These are phyloP conservation scores for Dysphania ambrosioides DNA, from an alignment of 148 eudicot genomes.

Conservation along the genomic window DNA sequence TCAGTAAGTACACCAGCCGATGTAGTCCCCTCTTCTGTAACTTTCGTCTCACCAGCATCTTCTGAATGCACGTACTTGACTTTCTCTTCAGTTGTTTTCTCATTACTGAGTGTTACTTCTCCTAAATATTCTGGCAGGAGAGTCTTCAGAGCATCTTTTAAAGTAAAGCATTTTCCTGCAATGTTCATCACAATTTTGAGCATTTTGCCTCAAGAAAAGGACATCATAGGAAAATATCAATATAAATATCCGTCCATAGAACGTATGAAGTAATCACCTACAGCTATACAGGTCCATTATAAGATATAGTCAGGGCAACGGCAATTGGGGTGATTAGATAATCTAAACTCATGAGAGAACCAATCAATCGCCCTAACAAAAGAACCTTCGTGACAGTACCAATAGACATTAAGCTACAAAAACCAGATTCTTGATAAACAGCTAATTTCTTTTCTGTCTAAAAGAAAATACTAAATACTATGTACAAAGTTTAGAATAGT, in stretches of 20 bases:
- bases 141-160: slow-evolving; percentile 64
- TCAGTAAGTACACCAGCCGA: slow-evolving; percentile 23
- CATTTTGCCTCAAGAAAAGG: background rate
- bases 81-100: slow-evolving; percentile 26
- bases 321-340: too few relatives aligned
- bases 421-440: too few relatives aligned
- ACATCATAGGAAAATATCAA: too few relatives aligned
- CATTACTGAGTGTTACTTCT: slow-evolving; percentile 23
- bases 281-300: too few relatives aligned
- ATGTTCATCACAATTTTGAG: slow-evolving; percentile 3
- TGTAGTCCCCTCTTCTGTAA: slow-evolving; percentile 43
- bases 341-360: too few relatives aligned
- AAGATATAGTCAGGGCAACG: too few relatives aligned
- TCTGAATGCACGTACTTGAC: slow-evolving; percentile 33
- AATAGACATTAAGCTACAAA: too few relatives aligned
- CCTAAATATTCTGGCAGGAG: slow-evolving; percentile 67
- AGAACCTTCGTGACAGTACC: background rate
- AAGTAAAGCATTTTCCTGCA: slow-evolving; percentile 71
- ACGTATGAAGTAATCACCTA: too few relatives aligned
- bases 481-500: too few relatives aligned
- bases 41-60: slow-evolving; percentile 32
- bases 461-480: too few relatives aligned
- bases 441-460: background rate
- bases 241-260: background rate
- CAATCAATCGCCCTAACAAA: too few relatives aligned